These are phyloP conservation scores for Calophaca sinica DNA, from an alignment of 306 rosid species.

Conservation along the genomic window DNA sequence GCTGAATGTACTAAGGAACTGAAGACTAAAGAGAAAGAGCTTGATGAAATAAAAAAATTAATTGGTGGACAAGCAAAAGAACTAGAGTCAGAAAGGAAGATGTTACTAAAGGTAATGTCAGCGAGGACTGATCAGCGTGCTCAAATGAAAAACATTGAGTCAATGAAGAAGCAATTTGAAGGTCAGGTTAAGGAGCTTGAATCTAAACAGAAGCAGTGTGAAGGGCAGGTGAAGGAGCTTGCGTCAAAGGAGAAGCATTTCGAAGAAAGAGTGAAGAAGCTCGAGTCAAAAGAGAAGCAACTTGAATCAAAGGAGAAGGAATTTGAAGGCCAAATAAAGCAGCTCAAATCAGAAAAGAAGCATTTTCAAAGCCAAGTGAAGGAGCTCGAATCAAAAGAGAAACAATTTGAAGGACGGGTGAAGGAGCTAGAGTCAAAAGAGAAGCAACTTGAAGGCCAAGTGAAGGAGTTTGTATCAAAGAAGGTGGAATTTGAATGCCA, in stretches of 20 bases:
- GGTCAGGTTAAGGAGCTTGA: background rate
- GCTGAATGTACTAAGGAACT: conserved; percentile 38
- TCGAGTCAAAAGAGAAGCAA: background rate
- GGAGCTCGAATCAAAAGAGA: conserved; percentile 14
- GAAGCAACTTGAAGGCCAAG: background rate
- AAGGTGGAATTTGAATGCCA: background rate
- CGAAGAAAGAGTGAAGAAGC: background rate
- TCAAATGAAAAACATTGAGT: conserved; percentile 35
- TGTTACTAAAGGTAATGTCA: conserved; percentile 23
- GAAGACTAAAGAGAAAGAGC: conserved; percentile 38
- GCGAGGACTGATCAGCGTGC: background rate
- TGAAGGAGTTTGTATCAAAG: background rate
- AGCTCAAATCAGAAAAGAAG: background rate
- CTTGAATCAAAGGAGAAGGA: background rate
- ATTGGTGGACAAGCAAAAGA: conserved; percentile 18
- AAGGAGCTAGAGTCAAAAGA: conserved; percentile 12
- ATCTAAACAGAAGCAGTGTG: conserved; percentile 21
- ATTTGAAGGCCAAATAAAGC: background rate
- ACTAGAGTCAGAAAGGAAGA: conserved; percentile 39
- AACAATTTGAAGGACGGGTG: background rate
- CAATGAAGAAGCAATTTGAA: conserved; percentile 35
- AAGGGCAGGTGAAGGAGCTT: background rate
- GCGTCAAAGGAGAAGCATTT: background rate
- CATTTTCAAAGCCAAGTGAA: background rate
- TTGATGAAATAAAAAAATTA: conserved; percentile 11